Evolutionary conservation across 2,329 filamentous ascomycete species (phyloP).

Genomic region (Ascochyta lentis): DNA sequence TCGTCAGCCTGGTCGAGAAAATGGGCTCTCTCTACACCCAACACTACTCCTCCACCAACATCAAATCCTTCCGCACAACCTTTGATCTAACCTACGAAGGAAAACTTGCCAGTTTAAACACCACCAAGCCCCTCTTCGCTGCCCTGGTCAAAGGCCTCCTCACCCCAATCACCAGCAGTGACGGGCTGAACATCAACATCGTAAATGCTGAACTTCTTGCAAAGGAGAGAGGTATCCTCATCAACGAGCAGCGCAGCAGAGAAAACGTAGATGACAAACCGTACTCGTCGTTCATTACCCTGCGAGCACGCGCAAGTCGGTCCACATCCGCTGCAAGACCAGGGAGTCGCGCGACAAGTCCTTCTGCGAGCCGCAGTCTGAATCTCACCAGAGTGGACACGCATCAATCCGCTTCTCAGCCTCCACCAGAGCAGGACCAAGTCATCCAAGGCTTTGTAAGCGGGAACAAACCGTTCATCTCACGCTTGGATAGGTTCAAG

Average conservation of each 20-base stretch:
- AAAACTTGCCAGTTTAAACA: conserved; percentile 72
- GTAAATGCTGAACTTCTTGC: conserved; percentile 80
- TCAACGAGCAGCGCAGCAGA: conserved; percentile 74
- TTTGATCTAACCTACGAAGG: conserved; percentile 83
- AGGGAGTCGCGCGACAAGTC: conserved; percentile 36
- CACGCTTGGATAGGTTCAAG: conserved; percentile 74
- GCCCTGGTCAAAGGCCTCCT: conserved; percentile 80
- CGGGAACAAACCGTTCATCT: conserved; percentile 71
- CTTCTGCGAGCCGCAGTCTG: conserved; percentile 26
- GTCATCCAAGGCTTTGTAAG: conserved; percentile 71
- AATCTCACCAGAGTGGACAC: conserved; percentile 1
- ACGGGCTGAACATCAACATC: conserved; percentile 76
- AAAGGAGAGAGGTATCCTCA: conserved; percentile 76
- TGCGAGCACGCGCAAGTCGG: conserved; percentile 61
- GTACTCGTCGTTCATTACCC: conserved; percentile 74
- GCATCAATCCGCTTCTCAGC: conserved; percentile 9
- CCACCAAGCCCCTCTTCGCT: conserved; percentile 79
- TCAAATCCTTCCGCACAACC: conserved; percentile 63
- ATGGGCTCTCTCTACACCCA: conserved; percentile 83
- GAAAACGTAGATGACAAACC: conserved; percentile 66
- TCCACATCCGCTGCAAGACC: conserved; percentile 40
- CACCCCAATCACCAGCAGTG: conserved; percentile 69
- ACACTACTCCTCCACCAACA: conserved; percentile 62
- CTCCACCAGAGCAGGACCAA: conserved; percentile 51
- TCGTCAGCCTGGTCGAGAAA: conserved; percentile 76